phyloP scores from a whole-genome alignment of 345 rosid genomes.

The Gossypium thurberi region DNA sequence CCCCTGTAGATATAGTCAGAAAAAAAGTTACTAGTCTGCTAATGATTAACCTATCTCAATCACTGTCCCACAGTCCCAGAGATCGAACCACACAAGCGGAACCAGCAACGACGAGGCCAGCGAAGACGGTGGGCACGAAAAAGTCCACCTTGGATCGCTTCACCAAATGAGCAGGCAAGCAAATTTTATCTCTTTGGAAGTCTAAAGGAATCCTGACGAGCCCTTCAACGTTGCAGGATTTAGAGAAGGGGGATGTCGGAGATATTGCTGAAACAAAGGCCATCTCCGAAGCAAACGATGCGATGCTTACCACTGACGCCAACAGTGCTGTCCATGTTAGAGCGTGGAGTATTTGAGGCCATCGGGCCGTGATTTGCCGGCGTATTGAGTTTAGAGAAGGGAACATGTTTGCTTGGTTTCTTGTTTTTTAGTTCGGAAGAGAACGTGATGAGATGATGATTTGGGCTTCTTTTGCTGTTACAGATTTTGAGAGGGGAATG shows the following conservation, averaged over 20 bases:
- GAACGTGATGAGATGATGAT: not conserved
- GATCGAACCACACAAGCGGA: constrained; percentile 34
- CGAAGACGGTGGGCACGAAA: constrained; percentile 32
- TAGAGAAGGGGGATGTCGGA: constrained; percentile 19
- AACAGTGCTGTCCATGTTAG: constrained; percentile 31
- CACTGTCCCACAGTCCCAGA: constrained; percentile 21
- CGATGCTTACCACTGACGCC: constrained; percentile 19
- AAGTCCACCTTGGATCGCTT: constrained; percentile 30
- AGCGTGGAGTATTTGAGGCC: constrained; percentile 15
- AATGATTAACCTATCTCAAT: not conserved
- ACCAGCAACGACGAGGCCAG: constrained; percentile 26
- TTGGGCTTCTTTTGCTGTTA: not conserved
- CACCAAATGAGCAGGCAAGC: constrained; percentile 30
- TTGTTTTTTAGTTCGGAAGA: not conserved
- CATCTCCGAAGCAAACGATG: constrained; percentile 27
- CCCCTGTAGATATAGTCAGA: not conserved
- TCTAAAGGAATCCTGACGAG: constrained; percentile 32
- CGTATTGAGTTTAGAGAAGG: constrained; percentile 7
- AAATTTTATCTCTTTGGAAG: constrained; percentile 20
- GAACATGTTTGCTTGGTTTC: constrained; percentile 7
- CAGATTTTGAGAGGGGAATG: not conserved
- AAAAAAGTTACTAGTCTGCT: not conserved
- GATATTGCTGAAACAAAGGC: constrained; percentile 35
- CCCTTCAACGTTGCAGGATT: constrained; percentile 18
- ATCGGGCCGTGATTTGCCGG: not conserved